Conservation (phyloP, 495 filamentous ascomycete species). For the Annulohypoxylon bovei region DNA sequence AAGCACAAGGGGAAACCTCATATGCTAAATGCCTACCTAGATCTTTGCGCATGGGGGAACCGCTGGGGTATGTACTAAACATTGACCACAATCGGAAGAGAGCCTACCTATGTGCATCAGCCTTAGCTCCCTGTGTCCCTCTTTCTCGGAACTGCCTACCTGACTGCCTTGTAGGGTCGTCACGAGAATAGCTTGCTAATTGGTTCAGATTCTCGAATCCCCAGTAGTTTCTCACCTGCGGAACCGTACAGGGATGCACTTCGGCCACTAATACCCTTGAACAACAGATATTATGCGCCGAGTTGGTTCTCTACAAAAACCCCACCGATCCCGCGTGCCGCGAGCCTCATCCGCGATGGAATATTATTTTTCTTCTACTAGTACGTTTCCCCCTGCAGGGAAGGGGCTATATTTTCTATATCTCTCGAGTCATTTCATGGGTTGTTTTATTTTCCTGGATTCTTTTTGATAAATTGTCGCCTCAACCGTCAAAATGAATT, state of each 20-base stretch:
- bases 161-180: constrained; percentile 35
- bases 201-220: constrained; percentile 11
- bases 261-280: constrained; percentile 5
- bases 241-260: constrained; percentile 1
- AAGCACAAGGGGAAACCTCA: constrained; percentile 3
- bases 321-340: constrained; percentile 34
- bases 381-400: constrained; percentile 10
- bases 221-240: constrained; percentile 10
- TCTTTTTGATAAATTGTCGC: background rate
- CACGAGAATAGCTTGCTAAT: background rate
- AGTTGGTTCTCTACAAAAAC: constrained; percentile 29
- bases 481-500: constrained; percentile 38
- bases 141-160: constrained; percentile 28
- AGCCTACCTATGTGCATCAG: background rate
- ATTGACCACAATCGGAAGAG: background rate
- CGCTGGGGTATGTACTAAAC: background rate
- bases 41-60: constrained; percentile 1
- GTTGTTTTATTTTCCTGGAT: background rate
- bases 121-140: constrained; percentile 15
- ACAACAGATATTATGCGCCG: constrained; percentile 8
- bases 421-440: constrained; percentile 1
- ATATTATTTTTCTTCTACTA: constrained; percentile 22
- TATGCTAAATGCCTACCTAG: background rate
- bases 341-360: constrained; percentile 25
- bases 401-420: constrained; percentile 16